Percentiles rank a stretch among this genome's conserved stretches.
Conservation (phyloP, 306 rosid species). For the Rosa chinensis region DNA sequence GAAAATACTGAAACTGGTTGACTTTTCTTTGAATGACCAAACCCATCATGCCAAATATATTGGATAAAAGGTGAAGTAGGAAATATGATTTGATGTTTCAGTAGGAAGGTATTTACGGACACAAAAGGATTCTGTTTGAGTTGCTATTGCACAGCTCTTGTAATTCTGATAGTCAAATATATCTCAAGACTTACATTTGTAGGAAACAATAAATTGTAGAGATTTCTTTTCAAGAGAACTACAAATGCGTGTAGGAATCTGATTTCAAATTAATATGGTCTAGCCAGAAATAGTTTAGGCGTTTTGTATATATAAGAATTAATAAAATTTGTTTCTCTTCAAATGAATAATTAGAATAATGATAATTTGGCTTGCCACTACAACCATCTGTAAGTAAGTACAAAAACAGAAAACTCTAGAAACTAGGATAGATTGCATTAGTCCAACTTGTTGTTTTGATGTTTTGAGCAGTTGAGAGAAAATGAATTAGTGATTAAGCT, state of each 20-base stretch:
- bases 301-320: background rate
- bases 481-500: background rate
- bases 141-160: background rate
- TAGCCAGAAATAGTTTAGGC: background rate
- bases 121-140: background rate
- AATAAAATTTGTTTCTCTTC: background rate
- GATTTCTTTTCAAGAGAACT: background rate
- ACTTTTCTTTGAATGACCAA: background rate
- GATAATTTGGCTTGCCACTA: background rate
- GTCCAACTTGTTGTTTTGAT: background rate
- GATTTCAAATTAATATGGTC: conserved; percentile 4
- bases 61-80: background rate
- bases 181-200: background rate
- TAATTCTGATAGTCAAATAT: background rate
- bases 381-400: background rate
- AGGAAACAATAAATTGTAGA: background rate
- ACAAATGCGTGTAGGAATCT: background rate
- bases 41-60: background rate
- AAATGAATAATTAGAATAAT: background rate
- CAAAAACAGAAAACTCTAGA: background rate
- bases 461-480: background rate
- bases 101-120: background rate
- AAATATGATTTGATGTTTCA: background rate
- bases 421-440: background rate
- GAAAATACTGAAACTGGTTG: background rate